phyloP scores from a whole-genome alignment of 75 land plant genomes.

The Azolla pinnata region DNA sequence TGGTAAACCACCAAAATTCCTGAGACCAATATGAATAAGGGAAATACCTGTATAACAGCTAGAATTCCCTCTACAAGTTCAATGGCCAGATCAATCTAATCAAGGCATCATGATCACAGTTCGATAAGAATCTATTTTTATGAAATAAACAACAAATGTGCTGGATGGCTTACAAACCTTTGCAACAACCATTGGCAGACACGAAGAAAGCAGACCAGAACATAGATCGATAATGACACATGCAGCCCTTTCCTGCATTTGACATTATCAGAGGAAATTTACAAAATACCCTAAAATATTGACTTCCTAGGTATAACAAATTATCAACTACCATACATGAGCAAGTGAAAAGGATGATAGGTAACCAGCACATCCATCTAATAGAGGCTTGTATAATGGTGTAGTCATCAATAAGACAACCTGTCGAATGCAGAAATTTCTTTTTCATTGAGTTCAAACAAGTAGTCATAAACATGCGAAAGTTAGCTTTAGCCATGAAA shows the following conservation, averaged over 20 bases:
- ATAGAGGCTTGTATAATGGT: slow-evolving; percentile 52
- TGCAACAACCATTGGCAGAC: slow-evolving; percentile 67
- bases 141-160: too few relatives aligned
- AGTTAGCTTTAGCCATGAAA: not conserved
- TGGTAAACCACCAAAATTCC: not conserved
- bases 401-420: slow-evolving; percentile 55
- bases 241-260: slow-evolving; percentile 68
- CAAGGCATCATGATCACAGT: too few relatives aligned
- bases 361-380: slow-evolving; percentile 76
- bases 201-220: slow-evolving; percentile 67
- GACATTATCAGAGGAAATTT: too few relatives aligned
- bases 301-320: slow-evolving; percentile 1
- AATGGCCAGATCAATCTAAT: slow-evolving; percentile 72
- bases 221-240: slow-evolving; percentile 83
- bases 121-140: too few relatives aligned
- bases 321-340: slow-evolving; percentile 49
- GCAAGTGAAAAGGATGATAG: slow-evolving; percentile 71
- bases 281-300: not conserved
- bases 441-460: too few relatives aligned
- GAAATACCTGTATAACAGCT: slow-evolving; percentile 53
- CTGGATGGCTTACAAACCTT: slow-evolving; percentile 55
- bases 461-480: not conserved
- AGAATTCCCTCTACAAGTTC: slow-evolving; percentile 79
- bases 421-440: slow-evolving; percentile 49
- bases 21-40: not conserved